These are phyloP conservation scores for Termitomyces sp. DNA, from an alignment of 768 basidiomycete genomes.

Conservation along the genomic window DNA sequence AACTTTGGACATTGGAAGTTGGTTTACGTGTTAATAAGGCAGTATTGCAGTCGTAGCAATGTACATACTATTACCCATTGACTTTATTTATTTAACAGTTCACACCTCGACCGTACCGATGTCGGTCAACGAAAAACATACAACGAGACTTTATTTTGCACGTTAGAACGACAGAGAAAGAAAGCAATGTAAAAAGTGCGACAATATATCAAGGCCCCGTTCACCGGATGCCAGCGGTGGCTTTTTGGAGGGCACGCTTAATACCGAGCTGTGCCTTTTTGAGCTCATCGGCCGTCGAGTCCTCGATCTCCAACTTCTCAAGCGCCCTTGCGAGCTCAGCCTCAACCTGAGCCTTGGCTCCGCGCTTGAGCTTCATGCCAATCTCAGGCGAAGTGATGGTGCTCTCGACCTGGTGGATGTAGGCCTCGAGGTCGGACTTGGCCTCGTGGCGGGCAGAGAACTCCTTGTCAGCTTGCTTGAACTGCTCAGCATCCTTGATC, in stretches of 20 bases:
- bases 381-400: constrained; percentile 97
- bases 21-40: constrained; percentile 76
- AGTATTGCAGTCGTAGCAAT: constrained; percentile 27
- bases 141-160: constrained; percentile 12
- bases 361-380: constrained; percentile 98
- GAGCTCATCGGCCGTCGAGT: constrained; percentile 89
- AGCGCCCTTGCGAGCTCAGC: constrained; percentile 96
- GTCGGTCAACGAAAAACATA: background rate
- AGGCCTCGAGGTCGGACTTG: constrained; percentile 96
- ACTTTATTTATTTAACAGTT: background rate
- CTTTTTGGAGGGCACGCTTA: constrained; percentile 98
- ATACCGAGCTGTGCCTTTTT: constrained; percentile 94
- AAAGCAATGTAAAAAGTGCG: constrained; percentile 21
- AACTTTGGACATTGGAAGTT: constrained; percentile 89
- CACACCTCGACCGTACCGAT: background rate
- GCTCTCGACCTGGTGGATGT: constrained; percentile 94
- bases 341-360: constrained; percentile 92
- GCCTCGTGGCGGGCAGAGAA: constrained; percentile 98
- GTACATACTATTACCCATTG: background rate
- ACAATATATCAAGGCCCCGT: constrained; percentile 16
- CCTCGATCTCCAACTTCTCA: constrained; percentile 98
- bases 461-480: constrained; percentile 95
- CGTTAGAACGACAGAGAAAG: constrained; percentile 10
- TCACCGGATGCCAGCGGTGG: constrained; percentile 86
- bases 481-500: constrained; percentile 99